Conservation (phyloP, 108 stramenopile genomes). For the Schizochytrium sp. region DNA sequence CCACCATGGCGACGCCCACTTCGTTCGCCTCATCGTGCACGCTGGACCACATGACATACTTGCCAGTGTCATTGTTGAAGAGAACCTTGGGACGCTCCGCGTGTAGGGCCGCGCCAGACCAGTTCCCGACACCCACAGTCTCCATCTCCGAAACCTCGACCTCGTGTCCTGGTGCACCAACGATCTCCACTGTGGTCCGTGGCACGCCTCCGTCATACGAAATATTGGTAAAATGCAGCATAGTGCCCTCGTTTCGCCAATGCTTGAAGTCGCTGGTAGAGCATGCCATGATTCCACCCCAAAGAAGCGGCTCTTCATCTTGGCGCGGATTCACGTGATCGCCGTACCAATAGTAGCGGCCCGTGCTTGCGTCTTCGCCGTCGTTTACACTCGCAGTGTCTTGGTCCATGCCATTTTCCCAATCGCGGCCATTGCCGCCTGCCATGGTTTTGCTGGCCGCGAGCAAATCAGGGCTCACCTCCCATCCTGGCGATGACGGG, state of each 20-base stretch:
- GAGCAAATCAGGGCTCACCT: neutral
- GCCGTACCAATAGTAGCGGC: slow-evolving; percentile 59
- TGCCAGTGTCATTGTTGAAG: slow-evolving; percentile 42
- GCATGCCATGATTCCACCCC: slow-evolving; percentile 64
- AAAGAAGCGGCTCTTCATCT: neutral
- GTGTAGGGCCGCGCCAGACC: slow-evolving; percentile 31
- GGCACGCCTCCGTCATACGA: slow-evolving; percentile 42
- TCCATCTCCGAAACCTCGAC: neutral
- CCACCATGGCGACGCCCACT: slow-evolving; percentile 63
- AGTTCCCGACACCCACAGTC: neutral
- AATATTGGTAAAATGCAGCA: slow-evolving; percentile 63
- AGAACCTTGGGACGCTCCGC: slow-evolving; percentile 62
- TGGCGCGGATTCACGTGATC: slow-evolving; percentile 36
- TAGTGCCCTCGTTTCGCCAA: slow-evolving; percentile 69
- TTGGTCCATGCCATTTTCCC: neutral
- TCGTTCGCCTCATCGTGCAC: slow-evolving; percentile 49
- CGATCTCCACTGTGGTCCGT: neutral
- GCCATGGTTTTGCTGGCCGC: neutral
- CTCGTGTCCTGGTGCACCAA: neutral
- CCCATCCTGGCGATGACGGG: slow-evolving; percentile 14
- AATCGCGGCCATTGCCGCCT: neutral
- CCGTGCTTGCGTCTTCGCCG: neutral
- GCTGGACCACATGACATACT: slow-evolving; percentile 75
- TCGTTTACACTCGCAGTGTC: slow-evolving; percentile 5
- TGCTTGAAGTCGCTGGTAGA: slow-evolving; percentile 58